Percentiles rank a stretch among this genome's conserved stretches.
phyloP scores from a whole-genome alignment of 176 grass and related monocot genomes.

The Microstegium vimineum region DNA sequence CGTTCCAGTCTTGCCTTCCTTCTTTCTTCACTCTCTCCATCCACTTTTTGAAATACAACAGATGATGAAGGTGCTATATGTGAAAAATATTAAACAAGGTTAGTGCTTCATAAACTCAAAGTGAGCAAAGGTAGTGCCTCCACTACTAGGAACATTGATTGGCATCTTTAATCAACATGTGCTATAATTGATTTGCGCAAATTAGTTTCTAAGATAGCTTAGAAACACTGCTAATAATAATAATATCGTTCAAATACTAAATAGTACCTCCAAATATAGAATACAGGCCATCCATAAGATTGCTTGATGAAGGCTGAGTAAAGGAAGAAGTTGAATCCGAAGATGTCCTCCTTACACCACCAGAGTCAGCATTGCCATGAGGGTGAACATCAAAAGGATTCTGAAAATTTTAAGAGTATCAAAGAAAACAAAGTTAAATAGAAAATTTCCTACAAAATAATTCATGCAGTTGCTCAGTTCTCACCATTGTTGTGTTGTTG shows the following conservation, averaged over 20 bases:
- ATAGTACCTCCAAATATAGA: conserved; percentile 75
- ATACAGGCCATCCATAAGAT: conserved; percentile 72
- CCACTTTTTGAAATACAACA: conserved; percentile 63
- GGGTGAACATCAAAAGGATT: conserved; percentile 53
- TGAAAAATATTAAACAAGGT: conserved; percentile 7
- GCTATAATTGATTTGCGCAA: not conserved
- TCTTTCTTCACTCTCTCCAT: conserved; percentile 70
- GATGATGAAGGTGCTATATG: conserved; percentile 60
- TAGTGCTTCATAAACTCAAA: not conserved
- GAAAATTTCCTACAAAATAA: not conserved
- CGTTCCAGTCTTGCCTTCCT: conserved; percentile 62
- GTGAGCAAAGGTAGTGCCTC: not conserved
- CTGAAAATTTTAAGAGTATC: conserved; percentile 38
- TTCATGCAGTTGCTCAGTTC: not conserved
- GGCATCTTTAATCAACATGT: not conserved
- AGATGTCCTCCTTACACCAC: conserved; percentile 27
- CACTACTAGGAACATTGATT: not conserved
- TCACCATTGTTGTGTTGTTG: conserved; percentile 21
- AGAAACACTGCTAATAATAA: not conserved
- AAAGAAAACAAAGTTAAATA: not conserved
- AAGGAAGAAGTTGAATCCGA: conserved; percentile 33
- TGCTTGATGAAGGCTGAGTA: conserved; percentile 43
- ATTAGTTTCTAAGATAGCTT: not conserved
- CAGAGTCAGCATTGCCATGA: conserved; percentile 39
- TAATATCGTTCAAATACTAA: not conserved